phyloP scores from a whole-genome alignment of 139 green algal species.

The Volvox reticuliferus region DNA sequence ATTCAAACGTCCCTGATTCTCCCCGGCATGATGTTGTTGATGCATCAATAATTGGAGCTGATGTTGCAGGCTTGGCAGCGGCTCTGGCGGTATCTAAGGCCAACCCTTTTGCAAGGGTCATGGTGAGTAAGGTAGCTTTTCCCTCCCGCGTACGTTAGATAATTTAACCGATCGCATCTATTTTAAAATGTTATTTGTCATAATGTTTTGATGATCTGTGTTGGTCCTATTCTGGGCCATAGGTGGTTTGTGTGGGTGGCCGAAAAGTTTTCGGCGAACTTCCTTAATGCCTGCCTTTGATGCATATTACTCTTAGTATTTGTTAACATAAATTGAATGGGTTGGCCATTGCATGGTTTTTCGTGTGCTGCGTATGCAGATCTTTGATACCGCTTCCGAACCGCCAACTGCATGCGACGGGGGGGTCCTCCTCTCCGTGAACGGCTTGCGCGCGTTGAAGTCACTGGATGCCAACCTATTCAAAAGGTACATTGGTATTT shows the following conservation, averaged over 20 bases:
- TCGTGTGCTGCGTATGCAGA: neutral
- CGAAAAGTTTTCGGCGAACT: too few species aligned
- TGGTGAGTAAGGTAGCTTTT: neutral
- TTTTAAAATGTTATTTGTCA: too few species aligned
- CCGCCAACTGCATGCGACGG: neutral
- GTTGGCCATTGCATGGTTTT: too few species aligned
- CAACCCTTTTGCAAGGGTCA: neutral
- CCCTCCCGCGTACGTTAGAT: too few species aligned
- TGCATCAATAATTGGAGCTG: slow-evolving; percentile 5
- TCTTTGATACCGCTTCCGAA: slow-evolving; percentile 1
- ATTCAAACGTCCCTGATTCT: neutral
- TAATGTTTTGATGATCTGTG: too few species aligned
- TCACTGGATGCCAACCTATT: neutral
- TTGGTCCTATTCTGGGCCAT: too few species aligned
- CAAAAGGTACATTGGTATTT: too few species aligned
- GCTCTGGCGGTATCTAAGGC: slow-evolving; percentile 6
- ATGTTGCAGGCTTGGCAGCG: neutral
- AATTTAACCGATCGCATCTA: too few species aligned
- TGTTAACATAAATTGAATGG: too few species aligned
- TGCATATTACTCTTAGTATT: too few species aligned
- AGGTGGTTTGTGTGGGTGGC: too few species aligned
- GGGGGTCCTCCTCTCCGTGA: slow-evolving; percentile 33
- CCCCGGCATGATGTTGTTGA: neutral
- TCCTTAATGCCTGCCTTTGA: too few species aligned
- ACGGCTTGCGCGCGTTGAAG: slow-evolving; percentile 20